Conservation (phyloP, 129 eudicot genomes). For the Lonicera japonica region DNA sequence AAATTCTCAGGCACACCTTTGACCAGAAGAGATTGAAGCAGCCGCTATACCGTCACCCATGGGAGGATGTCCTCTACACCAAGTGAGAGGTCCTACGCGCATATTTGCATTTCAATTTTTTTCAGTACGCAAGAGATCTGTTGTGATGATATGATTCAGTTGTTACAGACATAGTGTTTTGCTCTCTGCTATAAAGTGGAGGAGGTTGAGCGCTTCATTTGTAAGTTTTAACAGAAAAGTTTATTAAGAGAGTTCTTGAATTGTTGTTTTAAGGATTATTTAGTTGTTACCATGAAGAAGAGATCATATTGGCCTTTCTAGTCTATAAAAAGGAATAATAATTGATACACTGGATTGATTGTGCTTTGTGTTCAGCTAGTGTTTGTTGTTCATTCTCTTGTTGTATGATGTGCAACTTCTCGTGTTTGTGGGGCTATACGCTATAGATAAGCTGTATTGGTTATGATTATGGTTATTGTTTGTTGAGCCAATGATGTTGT, state of each 20-base stretch:
- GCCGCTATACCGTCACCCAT: conserved; percentile 98
- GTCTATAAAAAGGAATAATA: conserved; percentile 2
- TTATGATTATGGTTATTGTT: too few species aligned
- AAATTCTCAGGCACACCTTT: conserved; percentile 74
- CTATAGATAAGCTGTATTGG: too few species aligned
- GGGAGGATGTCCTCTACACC: conserved; percentile 99
- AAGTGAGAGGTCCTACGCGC: conserved; percentile 41
- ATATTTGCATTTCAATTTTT: conserved; percentile 15
- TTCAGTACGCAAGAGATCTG: conserved; percentile 5
- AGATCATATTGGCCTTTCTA: neutral
- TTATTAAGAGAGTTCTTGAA: conserved; percentile 5
- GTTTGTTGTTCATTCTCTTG: neutral
- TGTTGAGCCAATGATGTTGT: too few species aligned
- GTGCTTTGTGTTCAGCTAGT: too few species aligned
- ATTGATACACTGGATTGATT: too few species aligned
- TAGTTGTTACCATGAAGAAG: conserved; percentile 6
- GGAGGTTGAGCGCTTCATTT: conserved; percentile 9
- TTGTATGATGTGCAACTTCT: too few species aligned
- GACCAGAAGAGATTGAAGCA: conserved; percentile 99
- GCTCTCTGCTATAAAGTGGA: conserved; percentile 6
- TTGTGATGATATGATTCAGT: neutral
- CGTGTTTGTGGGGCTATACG: too few species aligned
- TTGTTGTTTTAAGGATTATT: neutral
- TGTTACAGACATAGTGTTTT: conserved; percentile 12
- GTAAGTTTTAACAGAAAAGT: conserved; percentile 19